Evolutionary conservation across 371 early-diverging fungal species (phyloP), one percentile per base, ranked within the genome.

Genomic region (Batrachochytrium dendrobatidis): DNA sequence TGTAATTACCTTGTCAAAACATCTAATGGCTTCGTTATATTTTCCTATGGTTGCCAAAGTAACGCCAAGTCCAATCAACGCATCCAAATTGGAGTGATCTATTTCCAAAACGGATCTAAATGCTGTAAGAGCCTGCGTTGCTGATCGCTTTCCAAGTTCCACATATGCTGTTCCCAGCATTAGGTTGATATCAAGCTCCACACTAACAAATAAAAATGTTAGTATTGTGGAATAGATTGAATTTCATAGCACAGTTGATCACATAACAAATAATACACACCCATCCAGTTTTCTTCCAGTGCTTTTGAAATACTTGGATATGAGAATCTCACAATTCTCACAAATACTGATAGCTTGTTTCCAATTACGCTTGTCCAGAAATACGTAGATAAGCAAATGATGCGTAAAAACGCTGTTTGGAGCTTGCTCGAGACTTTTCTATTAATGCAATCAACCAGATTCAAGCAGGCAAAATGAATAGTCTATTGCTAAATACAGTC

Each of bases 11-110:
- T 73, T 66, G 55, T 79, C 67, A 32, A 87, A 83, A 25, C 77
- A 68, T 1, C 62, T 50, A 0, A 74, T 66, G 1, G 85, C 86
- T 55, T 84, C 81, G n/a, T 76, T 75, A 22, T 66, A 69, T 35
- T 80, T 69, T 17, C 68, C 56, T 46, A 67, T 65, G 46, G 48
- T 62, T 31, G 10, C 28, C 34, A 62, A 58, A 24, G 66, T 71
- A 32, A 68, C 53, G 2, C 79, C 74, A 28, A 73, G 52, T 29
- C 75, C 70, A 61, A 66, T 44, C 35, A 43, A 34, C 4, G 33
- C 32, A 33, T 0, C 6, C 2, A 33, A 1, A 6, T 32, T 53
- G 32, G 34, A n/a, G 53, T 31, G 20, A 26, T 32, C 5, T 1
- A 22, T 3, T 34, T 32, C 34, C 5, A 30, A 5, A 26, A 53